These are phyloP conservation scores for Kwoniella mangroviensis DNA, from an alignment of 768 basidiomycete species.

Conservation along the genomic window DNA sequence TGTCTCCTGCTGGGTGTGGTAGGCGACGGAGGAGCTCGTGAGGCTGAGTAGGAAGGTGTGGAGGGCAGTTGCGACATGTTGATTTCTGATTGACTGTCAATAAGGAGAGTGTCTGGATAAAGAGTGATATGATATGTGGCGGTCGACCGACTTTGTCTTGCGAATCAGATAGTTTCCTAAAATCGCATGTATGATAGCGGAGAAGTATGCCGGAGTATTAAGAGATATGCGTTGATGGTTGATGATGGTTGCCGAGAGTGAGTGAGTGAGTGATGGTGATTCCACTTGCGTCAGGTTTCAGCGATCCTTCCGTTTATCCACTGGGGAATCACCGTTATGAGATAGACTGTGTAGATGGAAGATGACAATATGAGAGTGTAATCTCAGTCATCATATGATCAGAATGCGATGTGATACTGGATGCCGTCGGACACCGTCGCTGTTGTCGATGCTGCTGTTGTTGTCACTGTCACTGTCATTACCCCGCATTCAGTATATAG, in stretches of 20 bases:
- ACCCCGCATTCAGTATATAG: background rate
- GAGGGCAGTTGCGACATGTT: slow-evolving; percentile 16
- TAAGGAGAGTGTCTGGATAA: background rate
- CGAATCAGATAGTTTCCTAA: background rate
- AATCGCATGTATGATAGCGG: background rate
- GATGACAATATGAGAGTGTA: too few species aligned
- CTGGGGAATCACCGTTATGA: too few species aligned
- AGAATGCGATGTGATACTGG: too few species aligned
- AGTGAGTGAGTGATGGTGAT: too few species aligned
- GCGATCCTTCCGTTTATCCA: too few species aligned
- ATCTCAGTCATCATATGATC: too few species aligned
- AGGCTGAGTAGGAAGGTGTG: slow-evolving; percentile 4
- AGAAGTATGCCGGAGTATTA: background rate
- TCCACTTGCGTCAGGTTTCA: too few species aligned
- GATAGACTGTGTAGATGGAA: too few species aligned
- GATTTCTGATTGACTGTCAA: background rate
- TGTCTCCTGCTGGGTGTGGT: slow-evolving; percentile 13
- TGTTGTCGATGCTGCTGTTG: too few species aligned
- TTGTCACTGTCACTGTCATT: background rate
- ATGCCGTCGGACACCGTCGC: too few species aligned
- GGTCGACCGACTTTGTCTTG: background rate
- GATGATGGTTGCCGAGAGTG: background rate
- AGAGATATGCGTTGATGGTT: background rate
- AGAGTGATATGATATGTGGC: slow-evolving; percentile 1
- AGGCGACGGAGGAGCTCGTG: slow-evolving; percentile 15